These are phyloP conservation scores for Ceratobasidium papillatum DNA, from an alignment of 1,284 basidiomycete genomes.

Conservation along the genomic window DNA sequence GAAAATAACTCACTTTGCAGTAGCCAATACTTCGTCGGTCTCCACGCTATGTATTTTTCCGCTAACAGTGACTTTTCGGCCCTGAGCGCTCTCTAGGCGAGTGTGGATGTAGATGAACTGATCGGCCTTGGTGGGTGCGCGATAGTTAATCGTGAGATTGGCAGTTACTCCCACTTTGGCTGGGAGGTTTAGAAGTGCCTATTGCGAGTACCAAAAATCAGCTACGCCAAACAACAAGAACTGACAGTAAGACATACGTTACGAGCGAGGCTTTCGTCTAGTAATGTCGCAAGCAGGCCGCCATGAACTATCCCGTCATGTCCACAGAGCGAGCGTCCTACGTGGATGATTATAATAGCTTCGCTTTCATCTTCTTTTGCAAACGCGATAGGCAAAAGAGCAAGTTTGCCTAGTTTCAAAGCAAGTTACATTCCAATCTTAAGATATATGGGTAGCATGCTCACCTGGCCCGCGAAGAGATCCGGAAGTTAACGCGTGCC, in stretches of 20 bases:
- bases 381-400: conserved; percentile 77
- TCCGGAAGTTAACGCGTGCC: conserved; percentile 85
- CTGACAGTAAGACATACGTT: conserved; percentile 65
- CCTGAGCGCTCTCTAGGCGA: conserved; percentile 68
- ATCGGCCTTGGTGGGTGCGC: conserved; percentile 83
- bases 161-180: conserved; percentile 95
- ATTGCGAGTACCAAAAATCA: conserved; percentile 12
- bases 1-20: conserved; percentile 69
- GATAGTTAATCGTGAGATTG: conserved; percentile 76
- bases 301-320: conserved; percentile 96
- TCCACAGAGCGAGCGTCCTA: conserved; percentile 87
- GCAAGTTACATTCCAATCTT: conserved; percentile 47
- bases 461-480: conserved; percentile 76
- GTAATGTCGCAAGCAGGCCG: conserved; percentile 86
- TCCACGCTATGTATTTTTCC: conserved; percentile 79
- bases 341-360: conserved; percentile 75
- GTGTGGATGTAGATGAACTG: conserved; percentile 83
- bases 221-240: not conserved
- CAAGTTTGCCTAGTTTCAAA: conserved; percentile 70
- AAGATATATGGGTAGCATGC: not conserved
- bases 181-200: conserved; percentile 87
- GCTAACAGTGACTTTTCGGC: conserved; percentile 78
- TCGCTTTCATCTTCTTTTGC: conserved; percentile 79
- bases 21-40: conserved; percentile 75
- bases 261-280: conserved; percentile 87